A percentile compares a stretch with the other conserved stretches of the same genome.
Evolutionary conservation across 345 rosid species (phyloP).

Genomic region (Theobroma cacao): DNA sequence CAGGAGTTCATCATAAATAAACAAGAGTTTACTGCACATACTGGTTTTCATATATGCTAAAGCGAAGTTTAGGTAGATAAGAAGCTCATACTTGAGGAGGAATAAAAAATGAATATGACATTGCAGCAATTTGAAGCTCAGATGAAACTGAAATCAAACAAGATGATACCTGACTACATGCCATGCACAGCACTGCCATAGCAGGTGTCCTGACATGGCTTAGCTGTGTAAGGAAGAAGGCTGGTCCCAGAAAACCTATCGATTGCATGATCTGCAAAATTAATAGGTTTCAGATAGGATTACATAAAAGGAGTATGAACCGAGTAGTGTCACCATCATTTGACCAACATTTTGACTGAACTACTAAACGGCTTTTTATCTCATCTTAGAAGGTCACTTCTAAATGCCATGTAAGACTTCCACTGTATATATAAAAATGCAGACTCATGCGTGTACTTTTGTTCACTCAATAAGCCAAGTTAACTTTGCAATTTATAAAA

Average conservation of each 20-base stretch:
- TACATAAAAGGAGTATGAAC: constrained; percentile 3
- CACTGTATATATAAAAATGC: background rate
- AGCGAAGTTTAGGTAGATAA: background rate
- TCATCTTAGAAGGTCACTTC: background rate
- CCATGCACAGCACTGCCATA: constrained; percentile 97
- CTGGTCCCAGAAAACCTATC: constrained; percentile 93
- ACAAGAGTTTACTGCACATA: background rate
- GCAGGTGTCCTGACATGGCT: constrained; percentile 85
- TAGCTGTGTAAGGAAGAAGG: constrained; percentile 85
- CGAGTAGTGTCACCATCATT: background rate
- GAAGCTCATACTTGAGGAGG: background rate
- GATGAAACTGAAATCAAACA: constrained; percentile 14
- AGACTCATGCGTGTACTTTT: background rate
- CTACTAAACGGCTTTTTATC: background rate
- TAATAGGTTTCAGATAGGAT: constrained; percentile 19
- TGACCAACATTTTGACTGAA: background rate
- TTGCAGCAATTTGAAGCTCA: background rate
- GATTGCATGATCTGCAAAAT: constrained; percentile 92
- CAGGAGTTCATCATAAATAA: background rate
- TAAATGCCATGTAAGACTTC: background rate
- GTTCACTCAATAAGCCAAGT: background rate
- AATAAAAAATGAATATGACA: background rate
- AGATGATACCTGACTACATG: constrained; percentile 88
- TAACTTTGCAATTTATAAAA: background rate
- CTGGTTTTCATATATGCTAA: background rate